phyloP scores from a whole-genome alignment of 2,329 filamentous ascomycete species.

The Periglandula ipomoeae region DNA sequence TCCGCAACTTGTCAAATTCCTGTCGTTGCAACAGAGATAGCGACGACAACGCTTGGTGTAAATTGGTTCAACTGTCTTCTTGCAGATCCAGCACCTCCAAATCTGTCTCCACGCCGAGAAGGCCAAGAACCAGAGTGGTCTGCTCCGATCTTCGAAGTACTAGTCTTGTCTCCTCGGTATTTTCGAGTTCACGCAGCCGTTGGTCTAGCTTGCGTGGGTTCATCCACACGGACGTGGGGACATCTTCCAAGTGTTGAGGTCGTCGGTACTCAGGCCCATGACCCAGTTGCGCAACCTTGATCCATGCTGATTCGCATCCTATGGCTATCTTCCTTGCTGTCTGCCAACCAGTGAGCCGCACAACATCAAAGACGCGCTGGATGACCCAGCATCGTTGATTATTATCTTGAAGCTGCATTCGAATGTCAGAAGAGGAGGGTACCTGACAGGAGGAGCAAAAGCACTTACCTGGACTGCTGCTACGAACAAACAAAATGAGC shows the following conservation, averaged over 20 bases:
- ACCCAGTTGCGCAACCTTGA: slow-evolving; percentile 61
- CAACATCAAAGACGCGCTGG: slow-evolving; percentile 62
- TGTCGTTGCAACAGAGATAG: neutral
- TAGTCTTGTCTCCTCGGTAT: slow-evolving; percentile 36
- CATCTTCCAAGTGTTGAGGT: slow-evolving; percentile 27
- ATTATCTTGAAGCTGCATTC: slow-evolving; percentile 38
- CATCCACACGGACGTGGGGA: slow-evolving; percentile 35
- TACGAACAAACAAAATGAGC: slow-evolving; percentile 76
- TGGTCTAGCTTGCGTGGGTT: slow-evolving; percentile 42
- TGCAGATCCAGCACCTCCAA: slow-evolving; percentile 53
- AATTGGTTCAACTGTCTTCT: slow-evolving; percentile 20
- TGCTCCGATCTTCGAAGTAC: slow-evolving; percentile 54
- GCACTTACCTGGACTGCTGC: slow-evolving; percentile 59
- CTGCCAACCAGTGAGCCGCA: slow-evolving; percentile 78
- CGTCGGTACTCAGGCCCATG: slow-evolving; percentile 66
- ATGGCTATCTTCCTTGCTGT: slow-evolving; percentile 71
- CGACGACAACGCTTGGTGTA: neutral
- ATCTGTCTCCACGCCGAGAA: slow-evolving; percentile 71
- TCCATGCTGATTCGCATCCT: slow-evolving; percentile 81
- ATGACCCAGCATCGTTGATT: slow-evolving; percentile 72
- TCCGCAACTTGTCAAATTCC: neutral
- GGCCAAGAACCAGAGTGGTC: slow-evolving; percentile 67
- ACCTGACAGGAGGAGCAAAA: neutral
- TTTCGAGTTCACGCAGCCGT: slow-evolving; percentile 38
- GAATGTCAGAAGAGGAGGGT: neutral